Conservation (phyloP, 1,284 basidiomycete genomes). For the Puccinia polysora region DNA sequence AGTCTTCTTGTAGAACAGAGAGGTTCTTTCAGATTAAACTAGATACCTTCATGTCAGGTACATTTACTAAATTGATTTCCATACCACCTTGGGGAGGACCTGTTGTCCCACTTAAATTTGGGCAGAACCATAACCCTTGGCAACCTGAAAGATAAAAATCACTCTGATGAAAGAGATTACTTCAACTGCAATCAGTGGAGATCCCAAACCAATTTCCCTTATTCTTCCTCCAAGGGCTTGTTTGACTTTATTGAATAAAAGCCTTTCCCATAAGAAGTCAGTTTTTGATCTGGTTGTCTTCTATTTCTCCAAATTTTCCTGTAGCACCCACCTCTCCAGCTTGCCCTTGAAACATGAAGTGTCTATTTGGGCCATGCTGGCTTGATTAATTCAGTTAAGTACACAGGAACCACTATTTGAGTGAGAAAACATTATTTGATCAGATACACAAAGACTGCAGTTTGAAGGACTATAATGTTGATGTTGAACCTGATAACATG, state of each 20-base stretch:
- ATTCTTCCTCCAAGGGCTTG: slow-evolving; percentile 24
- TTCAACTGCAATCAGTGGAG: slow-evolving; percentile 73
- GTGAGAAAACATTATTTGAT: background rate
- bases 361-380: slow-evolving; percentile 63
- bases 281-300: slow-evolving; percentile 66
- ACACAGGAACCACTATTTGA: slow-evolving; percentile 59
- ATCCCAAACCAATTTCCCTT: slow-evolving; percentile 64
- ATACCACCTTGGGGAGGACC: slow-evolving; percentile 70
- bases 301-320: slow-evolving; percentile 72
- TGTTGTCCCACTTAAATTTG: slow-evolving; percentile 61
- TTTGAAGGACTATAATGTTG: background rate
- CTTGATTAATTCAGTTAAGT: slow-evolving; percentile 62
- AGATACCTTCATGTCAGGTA: slow-evolving; percentile 54
- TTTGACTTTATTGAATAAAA: slow-evolving; percentile 84
- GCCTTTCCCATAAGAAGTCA: slow-evolving; percentile 79
- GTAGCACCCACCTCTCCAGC: slow-evolving; percentile 74
- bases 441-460: background rate
- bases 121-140: slow-evolving; percentile 62
- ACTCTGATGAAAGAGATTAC: slow-evolving; percentile 81
- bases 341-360: slow-evolving; percentile 78
- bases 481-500: no score
- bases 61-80: slow-evolving; percentile 81
- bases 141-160: slow-evolving; percentile 66
- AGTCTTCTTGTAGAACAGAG: background rate
- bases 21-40: slow-evolving; percentile 44